Base-by-base conservation (phyloP, 805 yeast genomes). In the Pichia membranifaciens region DNA sequence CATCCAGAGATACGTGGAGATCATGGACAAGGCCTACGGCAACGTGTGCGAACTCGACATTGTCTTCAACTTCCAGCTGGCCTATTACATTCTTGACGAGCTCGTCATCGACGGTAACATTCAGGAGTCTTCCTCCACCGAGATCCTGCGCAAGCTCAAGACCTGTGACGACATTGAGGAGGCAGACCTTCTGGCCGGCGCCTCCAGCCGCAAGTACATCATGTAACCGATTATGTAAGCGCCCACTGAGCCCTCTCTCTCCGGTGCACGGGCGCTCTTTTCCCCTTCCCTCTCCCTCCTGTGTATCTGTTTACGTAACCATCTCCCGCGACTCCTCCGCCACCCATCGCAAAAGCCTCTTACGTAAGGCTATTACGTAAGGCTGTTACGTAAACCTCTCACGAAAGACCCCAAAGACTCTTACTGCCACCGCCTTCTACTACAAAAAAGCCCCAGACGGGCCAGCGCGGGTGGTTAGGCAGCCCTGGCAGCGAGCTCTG, bases 31-130 rank as follows among this genome's bases (percentile, higher is more conserved):
- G 57, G 81, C 89, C 50, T 93, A 87, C 62, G 97, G 96, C 12
- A 91, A 88, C 60, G 99, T 93, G 16, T 89, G 97, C 67, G 99
- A 93, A 64, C 72, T 93, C 58, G 99, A 93, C 68, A 93, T 93
- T 52, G 93, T 93, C 43, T 93, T 93, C 76, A 93, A 95, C 60
- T 93, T 93, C 68, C 87, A 86, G 57, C 85, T 87, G 61, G 97
- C 98, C 0, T 93, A 93, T 64, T 86, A 87, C 66, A 84, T 93
- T 12, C 70, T 93, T 53, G 96, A 93, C 64, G 99, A 93, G 64
- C 71, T 93, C 55, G 66, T 93, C 43, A 75, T 91, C 43, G 96
- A 90, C 55, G 99, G 99, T 0, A 82, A 84, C 43, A 65, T 93
- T 18, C 85, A 86, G 54, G 99, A 93, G 61, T 77, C 87, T 38